Evolutionary conservation across 2,329 filamentous ascomycete genomes (phyloP).

Genomic region (Dactylella cylindrospora): DNA sequence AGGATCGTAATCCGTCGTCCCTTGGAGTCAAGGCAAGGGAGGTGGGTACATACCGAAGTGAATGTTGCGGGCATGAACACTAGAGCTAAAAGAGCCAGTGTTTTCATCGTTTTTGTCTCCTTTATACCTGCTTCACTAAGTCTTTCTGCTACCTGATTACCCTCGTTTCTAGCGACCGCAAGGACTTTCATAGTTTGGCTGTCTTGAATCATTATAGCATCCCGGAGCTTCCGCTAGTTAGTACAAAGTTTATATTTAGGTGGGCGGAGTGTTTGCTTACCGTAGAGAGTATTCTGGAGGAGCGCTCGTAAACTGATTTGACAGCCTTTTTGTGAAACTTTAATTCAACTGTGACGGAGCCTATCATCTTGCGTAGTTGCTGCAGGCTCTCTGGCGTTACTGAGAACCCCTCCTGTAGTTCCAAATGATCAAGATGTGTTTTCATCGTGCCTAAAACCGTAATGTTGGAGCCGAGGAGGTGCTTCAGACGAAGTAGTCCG

Average conservation of each 20-base stretch:
- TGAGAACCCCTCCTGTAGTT: not conserved
- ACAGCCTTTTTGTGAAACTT: not conserved
- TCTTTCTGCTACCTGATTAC: not conserved
- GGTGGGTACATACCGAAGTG: not conserved
- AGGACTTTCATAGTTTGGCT: constrained; percentile 6
- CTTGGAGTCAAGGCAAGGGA: not conserved
- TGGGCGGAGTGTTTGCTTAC: not conserved
- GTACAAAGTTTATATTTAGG: no score
- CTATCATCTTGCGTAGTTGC: no score
- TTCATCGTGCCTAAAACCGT: constrained; percentile 1
- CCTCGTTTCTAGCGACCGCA: not conserved
- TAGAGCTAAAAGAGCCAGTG: not conserved
- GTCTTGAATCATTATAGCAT: constrained; percentile 4
- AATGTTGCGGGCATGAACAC: constrained; percentile 2
- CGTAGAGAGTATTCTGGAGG: constrained; percentile 1
- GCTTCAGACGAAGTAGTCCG: not conserved
- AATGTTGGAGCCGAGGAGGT: not conserved
- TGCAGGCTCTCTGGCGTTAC: not conserved
- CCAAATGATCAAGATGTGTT: not conserved
- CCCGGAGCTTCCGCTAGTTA: not conserved
- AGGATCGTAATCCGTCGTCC: not conserved
- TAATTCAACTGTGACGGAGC: not conserved
- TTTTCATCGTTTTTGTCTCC: constrained; percentile 2
- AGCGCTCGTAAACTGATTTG: constrained; percentile 1
- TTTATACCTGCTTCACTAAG: not conserved